These are phyloP conservation scores for Apiotrichum siamense DNA, from an alignment of 1,284 basidiomycete genomes.

Conservation along the genomic window DNA sequence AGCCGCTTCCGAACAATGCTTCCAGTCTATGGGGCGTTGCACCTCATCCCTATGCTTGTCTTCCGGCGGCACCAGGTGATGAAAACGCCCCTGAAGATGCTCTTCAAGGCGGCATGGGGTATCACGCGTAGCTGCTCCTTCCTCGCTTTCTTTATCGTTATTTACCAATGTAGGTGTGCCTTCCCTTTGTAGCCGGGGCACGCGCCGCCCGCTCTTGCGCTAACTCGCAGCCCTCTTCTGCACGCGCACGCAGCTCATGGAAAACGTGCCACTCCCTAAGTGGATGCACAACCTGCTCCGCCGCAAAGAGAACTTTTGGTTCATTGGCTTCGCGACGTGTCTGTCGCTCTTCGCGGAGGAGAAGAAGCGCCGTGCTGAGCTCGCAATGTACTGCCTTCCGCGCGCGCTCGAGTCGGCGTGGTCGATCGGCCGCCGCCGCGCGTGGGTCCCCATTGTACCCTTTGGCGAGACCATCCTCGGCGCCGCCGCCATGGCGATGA, in stretches of 20 bases:
- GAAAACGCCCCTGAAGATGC: conserved; percentile 59
- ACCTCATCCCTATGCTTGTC: conserved; percentile 76
- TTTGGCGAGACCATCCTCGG: conserved; percentile 63
- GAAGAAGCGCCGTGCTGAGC: conserved; percentile 49
- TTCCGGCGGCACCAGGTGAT: conserved; percentile 55
- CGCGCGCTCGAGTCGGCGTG: conserved; percentile 83
- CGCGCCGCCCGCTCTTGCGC: conserved; percentile 56
- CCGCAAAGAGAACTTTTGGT: conserved; percentile 65
- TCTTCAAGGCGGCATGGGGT: conserved; percentile 62
- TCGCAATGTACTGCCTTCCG: conserved; percentile 91
- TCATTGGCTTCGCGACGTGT: conserved; percentile 70
- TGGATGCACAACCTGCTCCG: conserved; percentile 56
- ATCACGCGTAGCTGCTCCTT: conserved; percentile 83
- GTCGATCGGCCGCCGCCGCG: conserved; percentile 68
- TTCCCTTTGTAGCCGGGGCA: neutral
- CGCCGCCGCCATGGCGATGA: conserved; percentile 77
- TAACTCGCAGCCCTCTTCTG: conserved; percentile 55
- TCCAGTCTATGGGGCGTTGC: conserved; percentile 75
- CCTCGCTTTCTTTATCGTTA: conserved; percentile 73
- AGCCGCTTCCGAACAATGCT: conserved; percentile 74
- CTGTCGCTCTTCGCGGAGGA: conserved; percentile 82
- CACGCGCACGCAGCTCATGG: conserved; percentile 48
- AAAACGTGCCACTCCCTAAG: conserved; percentile 53
- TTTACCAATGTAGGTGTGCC: conserved; percentile 66
- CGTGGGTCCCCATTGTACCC: conserved; percentile 62